A percentile compares a stretch with the other conserved stretches of the same genome.
Conservation (phyloP, 83 land plant genomes). For the Diphasiastrum complanatum region DNA sequence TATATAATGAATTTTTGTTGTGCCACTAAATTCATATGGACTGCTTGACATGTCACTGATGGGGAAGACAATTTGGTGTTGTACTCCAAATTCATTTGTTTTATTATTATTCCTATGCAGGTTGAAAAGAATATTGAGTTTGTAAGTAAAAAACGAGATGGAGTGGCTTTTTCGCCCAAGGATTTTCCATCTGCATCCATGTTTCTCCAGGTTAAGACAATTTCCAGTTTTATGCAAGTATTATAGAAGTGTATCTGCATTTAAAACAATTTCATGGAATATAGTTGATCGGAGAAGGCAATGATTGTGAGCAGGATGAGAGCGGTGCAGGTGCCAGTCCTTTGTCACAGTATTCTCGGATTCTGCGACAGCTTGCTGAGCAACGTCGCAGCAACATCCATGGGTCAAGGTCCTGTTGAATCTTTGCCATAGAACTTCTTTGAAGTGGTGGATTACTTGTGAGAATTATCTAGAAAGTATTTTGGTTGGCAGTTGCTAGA, state of each 20-base stretch:
- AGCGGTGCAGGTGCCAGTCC: slow-evolving; percentile 32
- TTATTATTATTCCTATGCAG: slow-evolving; percentile 39
- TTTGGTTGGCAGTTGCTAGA: no score
- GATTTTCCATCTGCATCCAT: slow-evolving; percentile 47
- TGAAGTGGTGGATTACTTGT: background rate
- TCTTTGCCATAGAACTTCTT: background rate
- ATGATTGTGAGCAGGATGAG: slow-evolving; percentile 23
- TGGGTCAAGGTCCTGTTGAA: slow-evolving; percentile 19
- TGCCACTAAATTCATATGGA: no score
- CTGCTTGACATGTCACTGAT: no score
- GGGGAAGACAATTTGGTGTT: background rate
- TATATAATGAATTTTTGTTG: no score
- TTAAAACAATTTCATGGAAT: background rate
- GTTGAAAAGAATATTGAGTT: slow-evolving; percentile 65
- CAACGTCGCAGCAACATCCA: slow-evolving; percentile 26
- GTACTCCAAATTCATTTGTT: background rate
- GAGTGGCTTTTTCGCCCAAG: slow-evolving; percentile 59
- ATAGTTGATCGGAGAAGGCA: background rate
- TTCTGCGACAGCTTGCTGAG: slow-evolving; percentile 25
- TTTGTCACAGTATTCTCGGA: slow-evolving; percentile 24
- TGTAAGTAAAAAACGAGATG: slow-evolving; percentile 59
- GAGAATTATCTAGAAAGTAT: no score
- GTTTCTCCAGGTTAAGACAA: slow-evolving; percentile 54
- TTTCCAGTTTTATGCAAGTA: background rate
- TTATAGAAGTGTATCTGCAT: background rate